Percentiles rank a stretch among this genome's conserved stretches.
Evolutionary conservation across 441 rosid species (phyloP).

Genomic region (Adansonia madagascariensis): DNA sequence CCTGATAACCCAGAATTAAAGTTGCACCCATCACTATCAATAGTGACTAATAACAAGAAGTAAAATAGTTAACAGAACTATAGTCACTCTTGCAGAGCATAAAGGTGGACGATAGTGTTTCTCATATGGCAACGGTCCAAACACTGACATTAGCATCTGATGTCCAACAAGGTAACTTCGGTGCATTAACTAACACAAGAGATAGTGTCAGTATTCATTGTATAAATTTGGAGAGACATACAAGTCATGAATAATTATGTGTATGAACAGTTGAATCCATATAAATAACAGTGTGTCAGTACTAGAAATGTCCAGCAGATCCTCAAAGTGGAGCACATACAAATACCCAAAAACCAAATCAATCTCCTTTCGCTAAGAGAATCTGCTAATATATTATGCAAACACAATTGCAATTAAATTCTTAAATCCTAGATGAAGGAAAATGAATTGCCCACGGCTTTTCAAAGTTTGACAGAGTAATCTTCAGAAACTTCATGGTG

Average conservation of each 20-base stretch:
- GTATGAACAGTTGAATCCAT: neutral
- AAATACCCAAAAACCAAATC: slow-evolving; percentile 15
- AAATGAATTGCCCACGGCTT: neutral
- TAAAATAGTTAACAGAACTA: slow-evolving; percentile 10
- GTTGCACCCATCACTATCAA: slow-evolving; percentile 22
- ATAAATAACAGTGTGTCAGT: neutral
- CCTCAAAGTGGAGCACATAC: neutral
- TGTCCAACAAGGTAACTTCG: neutral
- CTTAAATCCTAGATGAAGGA: slow-evolving; percentile 11
- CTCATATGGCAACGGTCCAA: slow-evolving; percentile 6
- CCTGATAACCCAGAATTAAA: slow-evolving; percentile 1
- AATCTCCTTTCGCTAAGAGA: neutral
- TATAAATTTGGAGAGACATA: neutral
- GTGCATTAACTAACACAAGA: slow-evolving; percentile 9
- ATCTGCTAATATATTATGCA: slow-evolving; percentile 11
- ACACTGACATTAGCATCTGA: neutral
- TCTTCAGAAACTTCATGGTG: neutral
- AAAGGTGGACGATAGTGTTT: neutral
- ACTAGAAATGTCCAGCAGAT: slow-evolving; percentile 25
- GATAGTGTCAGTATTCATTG: neutral
- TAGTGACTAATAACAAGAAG: neutral
- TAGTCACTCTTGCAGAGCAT: neutral
- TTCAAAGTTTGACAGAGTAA: slow-evolving; percentile 10
- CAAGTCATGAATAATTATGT: neutral
- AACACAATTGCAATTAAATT: neutral